phyloP scores from a whole-genome alignment of 306 rosid species.

The Medicago ruthenica region DNA sequence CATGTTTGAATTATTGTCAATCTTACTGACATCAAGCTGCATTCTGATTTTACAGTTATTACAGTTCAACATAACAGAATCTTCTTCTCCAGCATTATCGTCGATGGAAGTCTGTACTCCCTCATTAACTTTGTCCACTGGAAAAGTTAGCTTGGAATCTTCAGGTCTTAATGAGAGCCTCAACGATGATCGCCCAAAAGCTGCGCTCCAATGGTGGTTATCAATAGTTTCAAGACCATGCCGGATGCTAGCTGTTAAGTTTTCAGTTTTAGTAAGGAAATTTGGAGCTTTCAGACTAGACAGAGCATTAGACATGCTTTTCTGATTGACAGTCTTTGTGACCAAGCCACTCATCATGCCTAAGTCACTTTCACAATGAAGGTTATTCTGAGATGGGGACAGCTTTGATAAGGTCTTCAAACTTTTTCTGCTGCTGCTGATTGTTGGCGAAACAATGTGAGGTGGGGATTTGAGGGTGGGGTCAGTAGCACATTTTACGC shows the following conservation, averaged over 20 bases:
- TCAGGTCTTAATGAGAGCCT: constrained; percentile 65
- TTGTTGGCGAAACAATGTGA: constrained; percentile 74
- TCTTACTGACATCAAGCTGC: constrained; percentile 61
- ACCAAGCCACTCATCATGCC: constrained; percentile 45
- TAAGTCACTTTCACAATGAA: constrained; percentile 41
- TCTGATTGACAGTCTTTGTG: constrained; percentile 39
- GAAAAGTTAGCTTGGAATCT: constrained; percentile 52
- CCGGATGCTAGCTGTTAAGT: constrained; percentile 77
- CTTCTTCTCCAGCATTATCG: constrained; percentile 50
- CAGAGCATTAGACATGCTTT: constrained; percentile 46
- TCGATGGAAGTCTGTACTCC: constrained; percentile 66
- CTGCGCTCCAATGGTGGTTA: constrained; percentile 55
- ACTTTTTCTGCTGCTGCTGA: constrained; percentile 86
- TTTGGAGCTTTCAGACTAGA: constrained; percentile 54
- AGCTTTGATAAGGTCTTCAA: constrained; percentile 73
- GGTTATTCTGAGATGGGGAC: constrained; percentile 70
- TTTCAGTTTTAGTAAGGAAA: constrained; percentile 57
- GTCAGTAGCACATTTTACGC: constrained; percentile 51
- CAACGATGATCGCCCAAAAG: constrained; percentile 61
- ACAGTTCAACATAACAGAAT: constrained; percentile 53
- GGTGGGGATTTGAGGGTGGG: constrained; percentile 67
- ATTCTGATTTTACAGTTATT: constrained; percentile 61
- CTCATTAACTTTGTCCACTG: constrained; percentile 63
- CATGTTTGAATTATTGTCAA: constrained; percentile 53
- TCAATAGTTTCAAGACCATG: constrained; percentile 80